A percentile compares a stretch with the other conserved stretches of the same genome.
phyloP scores from a whole-genome alignment of 805 yeast genomes.

The Candida insectorum region DNA sequence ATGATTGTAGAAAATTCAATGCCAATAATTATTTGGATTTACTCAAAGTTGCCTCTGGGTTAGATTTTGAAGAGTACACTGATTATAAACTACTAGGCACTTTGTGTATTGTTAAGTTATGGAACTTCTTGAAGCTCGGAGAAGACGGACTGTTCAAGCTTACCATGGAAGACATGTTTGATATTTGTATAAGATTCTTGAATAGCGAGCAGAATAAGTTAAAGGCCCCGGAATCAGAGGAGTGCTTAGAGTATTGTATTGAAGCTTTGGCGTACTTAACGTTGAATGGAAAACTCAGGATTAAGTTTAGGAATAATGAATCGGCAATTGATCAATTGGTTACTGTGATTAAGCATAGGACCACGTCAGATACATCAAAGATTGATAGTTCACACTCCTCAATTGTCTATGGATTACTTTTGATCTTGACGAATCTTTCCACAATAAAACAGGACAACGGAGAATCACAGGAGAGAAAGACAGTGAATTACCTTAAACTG shows the following conservation, averaged over 20 bases:
- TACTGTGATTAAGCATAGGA: conserved; percentile 1
- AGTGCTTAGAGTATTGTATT: conserved; percentile 17
- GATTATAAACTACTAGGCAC: conserved; percentile 35
- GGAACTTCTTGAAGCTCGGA: conserved; percentile 43
- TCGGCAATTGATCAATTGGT: conserved; percentile 15
- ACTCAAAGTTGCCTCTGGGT: conserved; percentile 24
- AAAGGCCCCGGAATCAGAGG: conserved; percentile 3
- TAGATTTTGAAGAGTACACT: conserved; percentile 12
- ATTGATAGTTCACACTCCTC: conserved; percentile 15
- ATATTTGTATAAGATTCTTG: conserved; percentile 12
- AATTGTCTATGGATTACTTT: conserved; percentile 37
- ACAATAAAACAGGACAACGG: conserved; percentile 22
- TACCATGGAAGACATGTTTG: conserved; percentile 25
- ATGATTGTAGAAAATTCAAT: conserved; percentile 45
- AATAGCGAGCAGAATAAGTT: neutral
- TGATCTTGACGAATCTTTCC: conserved; percentile 39
- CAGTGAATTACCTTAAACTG: conserved; percentile 33
- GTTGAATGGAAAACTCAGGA: conserved; percentile 30
- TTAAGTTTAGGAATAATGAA: conserved; percentile 33
- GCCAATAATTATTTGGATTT: conserved; percentile 41
- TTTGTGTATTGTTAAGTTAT: conserved; percentile 51
- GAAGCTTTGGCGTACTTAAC: conserved; percentile 54
- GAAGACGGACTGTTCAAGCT: conserved; percentile 5
- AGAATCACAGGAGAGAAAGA: conserved; percentile 26
- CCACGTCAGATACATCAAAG: neutral